Evolutionary conservation across 805 yeast genomes (phyloP), one percentile per base, ranked within the genome.

Genomic region (Kodamaea laetipori): DNA sequence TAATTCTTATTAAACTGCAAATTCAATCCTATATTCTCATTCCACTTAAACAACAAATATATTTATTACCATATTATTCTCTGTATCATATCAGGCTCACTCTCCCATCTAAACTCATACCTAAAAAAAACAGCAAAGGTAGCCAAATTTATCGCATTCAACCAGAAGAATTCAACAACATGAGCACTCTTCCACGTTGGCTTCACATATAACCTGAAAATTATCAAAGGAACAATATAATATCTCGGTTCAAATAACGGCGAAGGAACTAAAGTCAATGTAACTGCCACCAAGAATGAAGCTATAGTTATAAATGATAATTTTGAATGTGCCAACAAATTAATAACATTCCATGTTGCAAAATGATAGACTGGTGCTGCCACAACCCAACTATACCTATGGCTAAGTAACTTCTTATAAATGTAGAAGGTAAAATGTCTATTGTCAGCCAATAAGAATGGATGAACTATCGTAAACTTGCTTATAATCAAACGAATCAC

Each of bases 181-280:
- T 61, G 55, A 13, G 24, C 27, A 32, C 4, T n/a, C n/a, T 15
- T 38, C 26, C 10, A n/a, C 19, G 12, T 9, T 12, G 81, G 78
- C 9, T 64, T 63, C 11, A 75, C 61, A 45, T 80, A 74, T 2
- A 87, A 41, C 53, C 97, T 76, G 80, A 90, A 89, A 30, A 90
- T 62, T 9, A 86, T 60, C 57, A 78, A 81, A 3, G 98, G 97
- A 4, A 89, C 54, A 38, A 92, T 86, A 61, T 84, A 94, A 61
- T 94, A 94, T 45, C 99, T 77, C 38, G 97, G 96, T 63, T 94
- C 99, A 56, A 94, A 82, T 50, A 94, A 70, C 4, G 98, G 99
- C 0, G 97, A 83, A 15, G 98, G 97, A 0, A 86, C 77, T 15
- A 94, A 70, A 0, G 94, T 84, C 4, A 80, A 60, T 1, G 73